These are phyloP conservation scores for Ustilago lituana DNA, from an alignment of 1,284 basidiomycete genomes.

Conservation along the genomic window DNA sequence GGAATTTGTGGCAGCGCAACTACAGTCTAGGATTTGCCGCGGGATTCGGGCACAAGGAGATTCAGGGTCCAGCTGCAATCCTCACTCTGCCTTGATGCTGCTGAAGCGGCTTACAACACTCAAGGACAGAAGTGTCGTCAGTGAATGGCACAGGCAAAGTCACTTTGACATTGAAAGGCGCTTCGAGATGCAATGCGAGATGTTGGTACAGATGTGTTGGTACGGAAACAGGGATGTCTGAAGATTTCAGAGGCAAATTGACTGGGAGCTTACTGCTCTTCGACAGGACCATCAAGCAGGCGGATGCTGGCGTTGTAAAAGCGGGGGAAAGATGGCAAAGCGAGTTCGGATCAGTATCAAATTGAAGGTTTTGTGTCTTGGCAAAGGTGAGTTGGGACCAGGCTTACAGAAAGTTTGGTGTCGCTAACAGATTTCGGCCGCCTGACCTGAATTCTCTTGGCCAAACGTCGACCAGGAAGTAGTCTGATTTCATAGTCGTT, in stretches of 20 bases:
- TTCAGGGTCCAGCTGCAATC: no score
- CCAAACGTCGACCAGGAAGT: slow-evolving; percentile 96
- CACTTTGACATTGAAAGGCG: not conserved
- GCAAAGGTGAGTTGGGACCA: not conserved
- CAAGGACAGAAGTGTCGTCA: no score
- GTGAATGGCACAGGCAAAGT: no score
- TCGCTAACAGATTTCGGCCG: slow-evolving; percentile 77
- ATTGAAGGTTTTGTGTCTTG: no score
- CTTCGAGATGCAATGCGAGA: slow-evolving; percentile 1
- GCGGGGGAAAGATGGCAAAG: not conserved
- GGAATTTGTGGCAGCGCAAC: no score
- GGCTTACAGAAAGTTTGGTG: slow-evolving; percentile 81
- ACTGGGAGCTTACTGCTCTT: slow-evolving; percentile 5
- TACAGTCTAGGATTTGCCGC: no score
- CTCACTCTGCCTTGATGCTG: no score
- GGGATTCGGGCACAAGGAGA: no score
- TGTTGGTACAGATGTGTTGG: slow-evolving; percentile 21
- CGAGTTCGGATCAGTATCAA: not conserved
- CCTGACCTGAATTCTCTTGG: slow-evolving; percentile 86
- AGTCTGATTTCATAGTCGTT: slow-evolving; percentile 65
- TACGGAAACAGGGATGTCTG: not conserved
- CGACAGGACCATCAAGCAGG: slow-evolving; percentile 30
- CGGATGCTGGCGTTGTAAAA: slow-evolving; percentile 22
- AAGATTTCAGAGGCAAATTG: not conserved
- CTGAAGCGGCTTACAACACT: no score